Evolutionary conservation across 2,329 filamentous ascomycete genomes (phyloP).

Genomic region (Aspergillus cejpii): DNA sequence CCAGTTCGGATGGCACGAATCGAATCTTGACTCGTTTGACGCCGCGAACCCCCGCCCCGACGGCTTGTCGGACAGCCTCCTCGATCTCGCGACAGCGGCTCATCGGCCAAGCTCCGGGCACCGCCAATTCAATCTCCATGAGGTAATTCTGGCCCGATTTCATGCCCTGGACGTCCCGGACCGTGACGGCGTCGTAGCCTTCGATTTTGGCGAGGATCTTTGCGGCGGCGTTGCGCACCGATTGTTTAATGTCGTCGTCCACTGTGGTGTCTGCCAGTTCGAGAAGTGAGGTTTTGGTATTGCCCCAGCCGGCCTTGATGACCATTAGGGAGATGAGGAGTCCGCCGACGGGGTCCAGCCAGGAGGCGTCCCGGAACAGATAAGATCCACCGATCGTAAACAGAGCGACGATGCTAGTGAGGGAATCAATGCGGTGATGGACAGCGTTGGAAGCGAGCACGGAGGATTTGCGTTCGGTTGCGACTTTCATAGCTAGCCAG

Average conservation of each 20-base stretch:
- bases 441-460: slow-evolving; percentile 93
- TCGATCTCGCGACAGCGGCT: slow-evolving; percentile 64
- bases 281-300: slow-evolving; percentile 72
- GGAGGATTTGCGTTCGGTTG: slow-evolving; percentile 86
- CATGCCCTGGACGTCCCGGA: slow-evolving; percentile 76
- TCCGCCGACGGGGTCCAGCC: slow-evolving; percentile 91
- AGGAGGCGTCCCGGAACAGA: slow-evolving; percentile 73
- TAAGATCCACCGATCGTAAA: slow-evolving; percentile 86
- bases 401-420: slow-evolving; percentile 89
- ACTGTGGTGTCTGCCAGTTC: slow-evolving; percentile 89
- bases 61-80: slow-evolving; percentile 60
- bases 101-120: slow-evolving; percentile 70
- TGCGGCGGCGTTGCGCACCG: slow-evolving; percentile 60
- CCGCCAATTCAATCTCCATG: slow-evolving; percentile 78
- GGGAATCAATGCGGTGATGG: slow-evolving; percentile 91
- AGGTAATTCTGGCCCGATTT: slow-evolving; percentile 97
- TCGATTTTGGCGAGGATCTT: slow-evolving; percentile 53
- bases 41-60: slow-evolving; percentile 73
- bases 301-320: slow-evolving; percentile 78
- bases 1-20: slow-evolving; percentile 65
- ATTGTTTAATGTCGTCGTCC: slow-evolving; percentile 71
- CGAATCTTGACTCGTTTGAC: slow-evolving; percentile 76
- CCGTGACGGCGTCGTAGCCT: slow-evolving; percentile 55
- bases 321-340: slow-evolving; percentile 91
- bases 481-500: slow-evolving; percentile 79